A percentile compares a stretch with the other conserved stretches of the same genome.
Evolutionary conservation across 1,284 basidiomycete species (phyloP).

Genomic region (Rhodofomes roseus): DNA sequence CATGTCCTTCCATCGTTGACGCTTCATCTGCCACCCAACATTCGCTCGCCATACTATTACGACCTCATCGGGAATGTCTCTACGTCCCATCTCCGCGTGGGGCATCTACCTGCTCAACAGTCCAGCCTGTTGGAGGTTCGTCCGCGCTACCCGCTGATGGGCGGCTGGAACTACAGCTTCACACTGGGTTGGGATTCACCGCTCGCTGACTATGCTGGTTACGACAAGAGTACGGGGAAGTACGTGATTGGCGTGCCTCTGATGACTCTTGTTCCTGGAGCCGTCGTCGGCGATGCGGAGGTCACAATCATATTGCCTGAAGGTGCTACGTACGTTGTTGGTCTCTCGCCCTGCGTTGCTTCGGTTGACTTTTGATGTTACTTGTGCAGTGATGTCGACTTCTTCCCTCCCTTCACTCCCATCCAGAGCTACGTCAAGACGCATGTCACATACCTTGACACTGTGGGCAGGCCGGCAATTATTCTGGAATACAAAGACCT

Average conservation of each 20-base stretch:
- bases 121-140: conserved; percentile 74
- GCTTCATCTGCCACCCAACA: conserved; percentile 78
- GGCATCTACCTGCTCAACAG: conserved; percentile 58
- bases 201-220: conserved; percentile 68
- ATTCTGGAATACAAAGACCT: conserved; percentile 71
- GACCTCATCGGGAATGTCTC: conserved; percentile 96
- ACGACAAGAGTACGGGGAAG: conserved; percentile 52
- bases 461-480: conserved; percentile 82
- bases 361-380: not conserved
- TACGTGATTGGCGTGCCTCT: conserved; percentile 84
- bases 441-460: conserved; percentile 90
- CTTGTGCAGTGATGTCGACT: conserved; percentile 64
- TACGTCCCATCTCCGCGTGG: conserved; percentile 80
- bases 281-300: conserved; percentile 81
- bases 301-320: conserved; percentile 88
- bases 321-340: conserved; percentile 76
- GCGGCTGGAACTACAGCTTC: conserved; percentile 98
- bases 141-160: conserved; percentile 91
- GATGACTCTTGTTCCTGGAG: conserved; percentile 77
- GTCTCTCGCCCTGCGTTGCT: not conserved
- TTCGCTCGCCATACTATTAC: conserved; percentile 82
- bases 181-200: conserved; percentile 91
- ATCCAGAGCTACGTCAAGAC: conserved; percentile 55
- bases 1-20: conserved; percentile 71
- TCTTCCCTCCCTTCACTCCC: conserved; percentile 77